Evolutionary conservation across 768 basidiomycete genomes (phyloP), one percentile per base, ranked within the genome.

Genomic region (Tubosaeta sp.): DNA sequence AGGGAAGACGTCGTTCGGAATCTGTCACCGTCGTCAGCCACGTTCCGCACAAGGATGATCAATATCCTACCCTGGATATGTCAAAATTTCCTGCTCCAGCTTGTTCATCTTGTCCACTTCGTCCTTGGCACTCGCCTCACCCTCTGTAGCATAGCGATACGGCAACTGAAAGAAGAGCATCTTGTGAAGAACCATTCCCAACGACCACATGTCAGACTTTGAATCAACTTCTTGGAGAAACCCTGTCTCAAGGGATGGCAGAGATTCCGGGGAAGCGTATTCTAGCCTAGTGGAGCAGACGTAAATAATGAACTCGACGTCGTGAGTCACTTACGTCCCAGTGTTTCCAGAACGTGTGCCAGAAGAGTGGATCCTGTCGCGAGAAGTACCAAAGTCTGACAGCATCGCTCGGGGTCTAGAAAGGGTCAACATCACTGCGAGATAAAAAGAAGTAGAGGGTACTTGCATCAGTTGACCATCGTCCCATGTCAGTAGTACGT

Each of bases 111-210:
- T 87, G 13, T 86, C 84, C 1, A 56, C 68, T 38, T 84, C 84
- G 11, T 77, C 76, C 43, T 65, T 62, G 2, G 71, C 76, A 42
- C 76, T 73, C 0, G 73, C 78, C 48, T 80, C 82, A 1, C 80
- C 81, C 35, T 77, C 78, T 1, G 83, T 73, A 1, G 87, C 84
- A 56, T 90, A 83, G 16, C 75, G 77, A 62, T 93, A 97, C 0
- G 95, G 94, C 18, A 95, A 69, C 30, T 82, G 81, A 71, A 97
- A 93, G 72, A 96, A 98, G 1, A 95, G 71, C 54, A 98, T 77
- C 60, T 93, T 94, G 73, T 97, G 85, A 16, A 98, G 76, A 49
- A 98, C 90, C 87, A 98, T 93, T 55, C 94, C 94, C 14, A 98
- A 76, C 6, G 90, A 91, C 94, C 95, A 98, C 84, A 96, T 93